phyloP scores from a whole-genome alignment of 177 flowering plant genomes.

The Tripterygium wilfordii region DNA sequence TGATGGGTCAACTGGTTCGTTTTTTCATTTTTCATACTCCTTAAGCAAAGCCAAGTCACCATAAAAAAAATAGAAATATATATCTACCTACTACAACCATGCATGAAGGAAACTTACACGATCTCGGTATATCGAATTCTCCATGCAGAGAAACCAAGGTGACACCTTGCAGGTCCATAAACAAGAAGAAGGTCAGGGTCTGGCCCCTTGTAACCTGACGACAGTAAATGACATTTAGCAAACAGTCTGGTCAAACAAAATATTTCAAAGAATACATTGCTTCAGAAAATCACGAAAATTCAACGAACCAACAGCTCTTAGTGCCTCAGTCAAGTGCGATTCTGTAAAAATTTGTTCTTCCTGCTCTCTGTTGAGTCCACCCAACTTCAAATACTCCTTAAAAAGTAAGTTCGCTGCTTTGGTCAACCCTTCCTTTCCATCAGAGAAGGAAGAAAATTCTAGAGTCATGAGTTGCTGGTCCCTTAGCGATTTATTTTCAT shows the following conservation, averaged over 20 bases:
- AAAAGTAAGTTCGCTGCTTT: slow-evolving; percentile 74
- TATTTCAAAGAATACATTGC: too few relatives aligned
- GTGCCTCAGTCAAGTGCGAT: slow-evolving; percentile 50
- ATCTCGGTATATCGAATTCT: slow-evolving; percentile 88
- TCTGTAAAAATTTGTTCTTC: slow-evolving; percentile 51
- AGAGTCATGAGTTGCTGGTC: slow-evolving; percentile 30
- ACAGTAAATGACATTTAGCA: too few relatives aligned
- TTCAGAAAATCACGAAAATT: slow-evolving; percentile 8
- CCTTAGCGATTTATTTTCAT: slow-evolving; percentile 12
- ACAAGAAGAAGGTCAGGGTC: slow-evolving; percentile 76
- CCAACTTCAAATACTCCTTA: slow-evolving; percentile 30
- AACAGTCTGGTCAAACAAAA: too few relatives aligned
- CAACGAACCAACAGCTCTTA: slow-evolving; percentile 60
- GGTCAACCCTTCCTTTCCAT: slow-evolving; percentile 77
- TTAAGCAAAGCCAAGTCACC: neutral
- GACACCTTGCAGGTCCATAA: slow-evolving; percentile 84
- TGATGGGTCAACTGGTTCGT: too few relatives aligned
- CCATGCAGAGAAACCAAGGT: slow-evolving; percentile 93
- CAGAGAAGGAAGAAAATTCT: slow-evolving; percentile 65
- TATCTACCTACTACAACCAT: neutral
- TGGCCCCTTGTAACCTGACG: slow-evolving; percentile 61
- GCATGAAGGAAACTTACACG: slow-evolving; percentile 63
- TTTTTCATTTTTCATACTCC: too few relatives aligned
- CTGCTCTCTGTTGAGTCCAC: slow-evolving; percentile 13
- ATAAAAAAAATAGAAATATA: neutral